A percentile compares a stretch with the other conserved stretches of the same genome.
Evolutionary conservation across 139 green algal genomes (phyloP).

Genomic region (Astrephomene gubernaculifera): DNA sequence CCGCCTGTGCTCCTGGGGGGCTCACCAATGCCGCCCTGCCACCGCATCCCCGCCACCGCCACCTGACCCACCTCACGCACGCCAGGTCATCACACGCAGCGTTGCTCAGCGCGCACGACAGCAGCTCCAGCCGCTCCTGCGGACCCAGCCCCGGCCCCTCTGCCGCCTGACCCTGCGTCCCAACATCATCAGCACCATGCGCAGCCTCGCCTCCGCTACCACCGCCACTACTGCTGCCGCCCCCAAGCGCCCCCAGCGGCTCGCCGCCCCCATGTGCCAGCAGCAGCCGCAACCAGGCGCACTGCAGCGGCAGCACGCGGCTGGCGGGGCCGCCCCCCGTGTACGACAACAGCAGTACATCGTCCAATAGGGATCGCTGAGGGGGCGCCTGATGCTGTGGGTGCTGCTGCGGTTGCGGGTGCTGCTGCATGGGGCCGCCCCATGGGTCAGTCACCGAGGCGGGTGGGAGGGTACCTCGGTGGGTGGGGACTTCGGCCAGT

Average conservation of each 20-base stretch:
- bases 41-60: no score
- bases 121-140: conserved; percentile 11
- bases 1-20: no score
- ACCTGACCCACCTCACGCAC: background rate
- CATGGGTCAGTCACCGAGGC: background rate
- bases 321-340: background rate
- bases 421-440: background rate
- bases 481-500: no score
- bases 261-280: no score
- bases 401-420: background rate
- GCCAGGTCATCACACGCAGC: conserved; percentile 6
- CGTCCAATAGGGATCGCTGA: background rate
- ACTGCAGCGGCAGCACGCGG: background rate
- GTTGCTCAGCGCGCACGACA: conserved; percentile 18
- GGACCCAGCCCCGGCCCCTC: background rate
- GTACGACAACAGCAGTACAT: background rate
- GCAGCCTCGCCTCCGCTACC: background rate
- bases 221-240: background rate
- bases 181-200: background rate
- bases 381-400: no score
- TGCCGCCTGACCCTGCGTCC: background rate
- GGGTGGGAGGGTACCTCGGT: no score
- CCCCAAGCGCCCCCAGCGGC: no score
- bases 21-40: no score
- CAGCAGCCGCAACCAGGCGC: background rate